Evolutionary conservation across 1,139 yeast genomes (phyloP).

Genomic region (Scheffersomyces stambukii): DNA sequence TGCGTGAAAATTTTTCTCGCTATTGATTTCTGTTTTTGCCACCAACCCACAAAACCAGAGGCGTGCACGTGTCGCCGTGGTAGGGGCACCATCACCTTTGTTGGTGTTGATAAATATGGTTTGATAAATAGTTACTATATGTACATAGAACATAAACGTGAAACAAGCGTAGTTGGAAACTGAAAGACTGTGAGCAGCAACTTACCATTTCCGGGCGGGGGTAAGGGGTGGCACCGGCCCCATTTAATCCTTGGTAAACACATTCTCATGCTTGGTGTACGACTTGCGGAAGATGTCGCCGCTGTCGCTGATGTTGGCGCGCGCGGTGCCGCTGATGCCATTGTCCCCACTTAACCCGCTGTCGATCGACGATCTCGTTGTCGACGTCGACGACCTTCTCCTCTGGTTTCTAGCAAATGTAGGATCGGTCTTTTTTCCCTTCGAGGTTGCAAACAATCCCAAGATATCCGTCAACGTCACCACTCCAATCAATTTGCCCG

Average conservation of each 20-base stretch:
- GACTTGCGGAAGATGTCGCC: conserved; percentile 11
- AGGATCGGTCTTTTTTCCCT: conserved; percentile 73
- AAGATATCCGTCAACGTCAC: conserved; percentile 86
- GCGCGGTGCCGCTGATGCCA: conserved; percentile 3
- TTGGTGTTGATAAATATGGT: too few species aligned
- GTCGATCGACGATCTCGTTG: conserved; percentile 37
- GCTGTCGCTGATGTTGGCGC: background rate
- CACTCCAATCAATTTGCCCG: conserved; percentile 84
- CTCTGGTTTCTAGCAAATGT: conserved; percentile 82
- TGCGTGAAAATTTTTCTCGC: too few species aligned
- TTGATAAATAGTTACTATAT: too few species aligned
- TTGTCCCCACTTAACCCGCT: conserved; percentile 13
- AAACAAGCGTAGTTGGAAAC: conserved; percentile 1
- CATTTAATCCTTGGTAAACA: conserved; percentile 6
- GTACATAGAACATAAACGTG: too few species aligned
- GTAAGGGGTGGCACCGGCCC: background rate
- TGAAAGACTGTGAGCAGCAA: conserved; percentile 1
- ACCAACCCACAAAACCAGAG: too few species aligned
- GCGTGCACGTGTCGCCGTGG: too few species aligned
- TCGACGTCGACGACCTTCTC: conserved; percentile 58
- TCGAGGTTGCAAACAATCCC: conserved; percentile 70
- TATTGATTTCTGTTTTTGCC: too few species aligned
- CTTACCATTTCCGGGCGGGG: background rate
- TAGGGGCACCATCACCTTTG: background rate
- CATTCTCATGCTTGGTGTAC: conserved; percentile 8